A percentile compares a stretch with the other conserved stretches of the same genome.
These are phyloP conservation scores for Aureobasidium sp. DNA, from an alignment of 2,329 filamentous ascomycete genomes.

Conservation along the genomic window DNA sequence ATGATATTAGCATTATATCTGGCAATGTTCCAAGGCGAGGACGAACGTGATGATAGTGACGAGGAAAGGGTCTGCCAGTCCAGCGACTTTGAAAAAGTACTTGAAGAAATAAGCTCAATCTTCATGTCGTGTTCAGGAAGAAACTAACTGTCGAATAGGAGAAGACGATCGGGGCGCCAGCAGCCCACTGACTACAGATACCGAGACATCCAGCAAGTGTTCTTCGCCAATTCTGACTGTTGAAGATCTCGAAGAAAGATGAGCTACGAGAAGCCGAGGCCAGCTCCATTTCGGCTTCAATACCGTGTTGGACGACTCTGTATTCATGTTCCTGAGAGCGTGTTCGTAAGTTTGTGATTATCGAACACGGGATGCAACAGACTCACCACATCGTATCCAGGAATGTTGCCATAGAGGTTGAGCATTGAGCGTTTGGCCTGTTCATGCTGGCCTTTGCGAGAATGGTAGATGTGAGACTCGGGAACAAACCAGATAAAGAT, in stretches of 20 bases:
- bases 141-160: constrained; percentile 18
- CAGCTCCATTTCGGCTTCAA: constrained; percentile 17
- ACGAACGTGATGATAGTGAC: constrained; percentile 29
- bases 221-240: constrained; percentile 18
- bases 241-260: constrained; percentile 19
- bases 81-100: constrained; percentile 20
- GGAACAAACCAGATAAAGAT: constrained; percentile 18
- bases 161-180: constrained; percentile 19
- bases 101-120: not conserved
- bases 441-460: constrained; percentile 17
- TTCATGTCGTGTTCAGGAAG: not conserved
- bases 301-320: constrained; percentile 19
- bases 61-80: constrained; percentile 18
- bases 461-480: constrained; percentile 18
- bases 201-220: constrained; percentile 19
- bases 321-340: constrained; percentile 17
- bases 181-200: constrained; percentile 20
- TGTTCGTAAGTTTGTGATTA: not conserved
- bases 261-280: constrained; percentile 8
- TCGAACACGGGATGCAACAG: not conserved
- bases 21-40: no score
- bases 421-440: constrained; percentile 18
- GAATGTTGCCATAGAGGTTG: constrained; percentile 17
- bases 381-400: constrained; percentile 17
- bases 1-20: not conserved